These are phyloP conservation scores for Endothia cerciana DNA, from an alignment of 2,329 filamentous ascomycete genomes.

Conservation along the genomic window DNA sequence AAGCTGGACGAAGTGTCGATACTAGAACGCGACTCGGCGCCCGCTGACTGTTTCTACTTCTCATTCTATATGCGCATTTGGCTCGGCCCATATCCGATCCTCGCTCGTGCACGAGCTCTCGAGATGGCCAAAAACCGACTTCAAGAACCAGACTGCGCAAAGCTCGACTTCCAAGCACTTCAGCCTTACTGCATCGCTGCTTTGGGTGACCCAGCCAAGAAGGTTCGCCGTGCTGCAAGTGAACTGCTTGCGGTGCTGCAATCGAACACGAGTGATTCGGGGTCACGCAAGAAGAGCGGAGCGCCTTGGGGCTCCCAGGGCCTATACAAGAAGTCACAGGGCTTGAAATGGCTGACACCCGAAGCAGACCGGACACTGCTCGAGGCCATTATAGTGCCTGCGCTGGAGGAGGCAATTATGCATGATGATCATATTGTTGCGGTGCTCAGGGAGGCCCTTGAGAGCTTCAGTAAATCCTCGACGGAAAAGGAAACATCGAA, in stretches of 20 bases:
- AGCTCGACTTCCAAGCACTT: slow-evolving; percentile 74
- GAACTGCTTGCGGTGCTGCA: slow-evolving; percentile 63
- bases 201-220: slow-evolving; percentile 74
- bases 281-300: slow-evolving; percentile 45
- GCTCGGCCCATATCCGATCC: slow-evolving; percentile 70
- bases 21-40: slow-evolving; percentile 57
- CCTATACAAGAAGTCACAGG: slow-evolving; percentile 65
- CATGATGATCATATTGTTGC: slow-evolving; percentile 73
- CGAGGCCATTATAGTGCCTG: slow-evolving; percentile 69
- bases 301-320: slow-evolving; percentile 62
- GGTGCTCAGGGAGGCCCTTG: slow-evolving; percentile 64
- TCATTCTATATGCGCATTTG: slow-evolving; percentile 78
- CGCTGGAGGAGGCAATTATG: slow-evolving; percentile 83
- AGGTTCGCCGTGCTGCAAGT: slow-evolving; percentile 76
- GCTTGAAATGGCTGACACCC: slow-evolving; percentile 60
- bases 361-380: slow-evolving; percentile 66
- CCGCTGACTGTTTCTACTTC: slow-evolving; percentile 68
- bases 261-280: slow-evolving; percentile 33
- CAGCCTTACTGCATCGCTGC: slow-evolving; percentile 81
- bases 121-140: slow-evolving; percentile 64
- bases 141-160: slow-evolving; percentile 51
- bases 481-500: slow-evolving; percentile 38
- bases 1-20: slow-evolving; percentile 60
- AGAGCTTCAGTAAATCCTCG: slow-evolving; percentile 47
- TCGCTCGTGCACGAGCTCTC: slow-evolving; percentile 71